phyloP scores from a whole-genome alignment of 1,284 basidiomycete species.

The Cutaneotrichosporon curvatum region DNA sequence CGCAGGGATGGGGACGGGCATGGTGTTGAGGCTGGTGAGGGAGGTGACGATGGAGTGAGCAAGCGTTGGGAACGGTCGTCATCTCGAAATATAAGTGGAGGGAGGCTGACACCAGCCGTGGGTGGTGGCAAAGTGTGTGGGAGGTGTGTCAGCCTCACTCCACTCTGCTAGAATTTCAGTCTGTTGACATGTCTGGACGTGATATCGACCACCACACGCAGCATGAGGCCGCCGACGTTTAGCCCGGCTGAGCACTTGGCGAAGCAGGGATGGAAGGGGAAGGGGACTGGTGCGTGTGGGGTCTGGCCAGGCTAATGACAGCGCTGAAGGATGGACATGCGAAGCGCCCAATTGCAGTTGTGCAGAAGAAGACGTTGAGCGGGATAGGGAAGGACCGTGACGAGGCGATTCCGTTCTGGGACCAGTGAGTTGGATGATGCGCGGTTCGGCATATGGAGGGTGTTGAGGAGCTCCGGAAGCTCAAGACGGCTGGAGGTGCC shows the following conservation, averaged over 20 bases:
- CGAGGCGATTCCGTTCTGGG: slow-evolving; percentile 92
- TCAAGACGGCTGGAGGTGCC: no score
- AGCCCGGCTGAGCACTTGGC: slow-evolving; percentile 71
- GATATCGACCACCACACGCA: not conserved
- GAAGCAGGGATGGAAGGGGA: slow-evolving; percentile 78
- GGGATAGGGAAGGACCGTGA: slow-evolving; percentile 86
- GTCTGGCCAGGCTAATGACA: slow-evolving; percentile 9
- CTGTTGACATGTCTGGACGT: slow-evolving; percentile 1
- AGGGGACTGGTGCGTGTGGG: slow-evolving; percentile 53
- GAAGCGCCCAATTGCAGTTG: slow-evolving; percentile 62
- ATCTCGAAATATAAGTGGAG: slow-evolving; percentile 9
- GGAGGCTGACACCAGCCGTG: not conserved
- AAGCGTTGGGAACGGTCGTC: not conserved
- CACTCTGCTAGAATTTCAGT: not conserved
- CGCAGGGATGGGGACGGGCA: slow-evolving; percentile 12
- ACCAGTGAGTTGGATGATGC: slow-evolving; percentile 77
- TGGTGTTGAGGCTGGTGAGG: not conserved
- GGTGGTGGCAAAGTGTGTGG: not conserved
- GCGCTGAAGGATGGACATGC: slow-evolving; percentile 45
- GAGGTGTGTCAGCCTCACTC: not conserved
- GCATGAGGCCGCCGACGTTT: slow-evolving; percentile 38
- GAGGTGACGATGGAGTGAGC: not conserved
- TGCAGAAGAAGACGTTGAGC: slow-evolving; percentile 72
- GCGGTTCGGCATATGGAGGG: not conserved
- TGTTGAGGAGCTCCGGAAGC: no score